Evolutionary conservation across 176 grass and related monocot genomes (phyloP).

Genomic region (Triticum urartu): DNA sequence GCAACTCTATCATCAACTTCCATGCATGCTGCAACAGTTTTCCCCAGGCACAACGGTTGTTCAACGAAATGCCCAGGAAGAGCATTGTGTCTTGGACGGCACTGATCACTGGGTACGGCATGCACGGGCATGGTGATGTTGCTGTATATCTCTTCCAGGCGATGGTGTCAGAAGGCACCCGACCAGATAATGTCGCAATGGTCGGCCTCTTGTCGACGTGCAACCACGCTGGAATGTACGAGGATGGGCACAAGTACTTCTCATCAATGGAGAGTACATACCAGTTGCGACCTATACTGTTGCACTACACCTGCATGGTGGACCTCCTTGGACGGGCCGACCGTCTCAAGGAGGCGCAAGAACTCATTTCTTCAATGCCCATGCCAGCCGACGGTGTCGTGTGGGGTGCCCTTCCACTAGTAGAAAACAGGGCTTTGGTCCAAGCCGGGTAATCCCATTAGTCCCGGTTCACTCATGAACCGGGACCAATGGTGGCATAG

Average conservation of each 20-base stretch:
- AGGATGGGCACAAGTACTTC: conserved; percentile 57
- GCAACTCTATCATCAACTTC: conserved; percentile 70
- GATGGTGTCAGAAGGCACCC: conserved; percentile 47
- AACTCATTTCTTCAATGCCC: conserved; percentile 56
- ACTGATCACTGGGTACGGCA: conserved; percentile 59
- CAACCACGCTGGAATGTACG: conserved; percentile 59
- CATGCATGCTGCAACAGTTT: conserved; percentile 51
- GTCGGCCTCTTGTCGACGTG: conserved; percentile 61
- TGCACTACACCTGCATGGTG: conserved; percentile 75
- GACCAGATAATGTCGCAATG: conserved; percentile 45
- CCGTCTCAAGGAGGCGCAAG: conserved; percentile 42
- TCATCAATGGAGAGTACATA: conserved; percentile 39
- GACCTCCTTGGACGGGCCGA: conserved; percentile 68
- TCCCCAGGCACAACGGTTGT: conserved; percentile 43
- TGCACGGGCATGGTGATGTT: conserved; percentile 52
- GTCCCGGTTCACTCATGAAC: no score
- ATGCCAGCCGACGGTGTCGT: conserved; percentile 54
- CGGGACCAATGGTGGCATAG: no score
- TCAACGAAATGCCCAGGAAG: conserved; percentile 50
- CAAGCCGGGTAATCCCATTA: no score
- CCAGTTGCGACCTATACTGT: conserved; percentile 26
- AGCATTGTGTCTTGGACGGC: conserved; percentile 70
- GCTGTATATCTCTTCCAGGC: conserved; percentile 49
- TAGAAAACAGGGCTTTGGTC: no score
- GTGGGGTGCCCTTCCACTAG: conserved; percentile 52